phyloP scores from a whole-genome alignment of 2,329 filamentous ascomycete species.

The Aspergillus terreus region DNA sequence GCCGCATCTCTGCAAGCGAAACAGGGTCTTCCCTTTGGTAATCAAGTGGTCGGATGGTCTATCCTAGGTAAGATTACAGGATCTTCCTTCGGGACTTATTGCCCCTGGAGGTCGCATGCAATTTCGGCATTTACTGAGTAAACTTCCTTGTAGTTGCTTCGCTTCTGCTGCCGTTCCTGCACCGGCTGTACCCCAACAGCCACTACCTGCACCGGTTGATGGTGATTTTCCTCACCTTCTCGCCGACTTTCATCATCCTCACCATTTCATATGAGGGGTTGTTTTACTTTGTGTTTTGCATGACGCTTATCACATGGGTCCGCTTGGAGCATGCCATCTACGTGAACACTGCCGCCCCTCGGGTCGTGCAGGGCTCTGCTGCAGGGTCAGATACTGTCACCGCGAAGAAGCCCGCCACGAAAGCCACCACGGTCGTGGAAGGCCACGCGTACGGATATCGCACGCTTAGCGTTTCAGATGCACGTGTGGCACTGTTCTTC shows the following conservation, averaged over 20 bases:
- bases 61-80: slow-evolving; percentile 59
- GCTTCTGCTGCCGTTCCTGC: slow-evolving; percentile 73
- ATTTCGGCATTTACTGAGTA: neutral
- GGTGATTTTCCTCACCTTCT: slow-evolving; percentile 87
- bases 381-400: slow-evolving; percentile 22
- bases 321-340: slow-evolving; percentile 80
- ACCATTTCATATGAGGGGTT: slow-evolving; percentile 96
- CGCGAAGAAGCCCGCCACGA: slow-evolving; percentile 19
- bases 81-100: neutral
- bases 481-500: slow-evolving; percentile 88
- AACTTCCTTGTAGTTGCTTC: slow-evolving; percentile 57
- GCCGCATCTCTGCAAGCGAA: slow-evolving; percentile 81
- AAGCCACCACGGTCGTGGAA: slow-evolving; percentile 32
- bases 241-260: slow-evolving; percentile 89
- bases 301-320: slow-evolving; percentile 82
- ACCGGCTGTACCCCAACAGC: slow-evolving; percentile 73
- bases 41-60: slow-evolving; percentile 80
- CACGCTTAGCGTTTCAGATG: slow-evolving; percentile 73
- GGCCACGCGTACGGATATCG: slow-evolving; percentile 50
- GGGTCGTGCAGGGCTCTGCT: slow-evolving; percentile 4
- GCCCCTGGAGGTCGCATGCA: neutral
- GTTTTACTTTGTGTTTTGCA: slow-evolving; percentile 88
- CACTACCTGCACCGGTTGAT: slow-evolving; percentile 88
- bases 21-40: slow-evolving; percentile 77
- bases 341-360: slow-evolving; percentile 31